These are phyloP conservation scores for Fraxinus floribunda DNA, from an alignment of 305 asterid genomes.

Conservation along the genomic window DNA sequence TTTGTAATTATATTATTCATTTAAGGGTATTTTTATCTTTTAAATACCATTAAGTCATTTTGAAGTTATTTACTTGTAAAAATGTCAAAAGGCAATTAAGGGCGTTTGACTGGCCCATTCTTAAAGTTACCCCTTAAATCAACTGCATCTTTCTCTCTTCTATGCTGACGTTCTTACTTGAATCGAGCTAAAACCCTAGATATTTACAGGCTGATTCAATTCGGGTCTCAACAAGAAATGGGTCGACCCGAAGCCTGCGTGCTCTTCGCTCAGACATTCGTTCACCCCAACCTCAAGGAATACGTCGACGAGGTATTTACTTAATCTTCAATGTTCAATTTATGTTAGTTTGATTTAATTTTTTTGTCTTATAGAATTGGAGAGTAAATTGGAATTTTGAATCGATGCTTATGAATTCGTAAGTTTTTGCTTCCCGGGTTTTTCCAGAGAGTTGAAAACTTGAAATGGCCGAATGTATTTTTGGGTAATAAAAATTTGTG, in stretches of 20 bases:
- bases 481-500: neutral
- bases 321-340: neutral
- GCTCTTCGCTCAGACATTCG: constrained; percentile 85
- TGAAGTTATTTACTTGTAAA: too few species aligned
- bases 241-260: constrained; percentile 91
- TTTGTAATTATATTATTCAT: too few species aligned
- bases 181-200: neutral
- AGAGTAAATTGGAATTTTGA: neutral
- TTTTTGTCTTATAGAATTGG: neutral
- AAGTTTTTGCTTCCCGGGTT: neutral
- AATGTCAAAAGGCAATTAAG: too few species aligned
- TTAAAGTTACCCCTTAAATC: neutral
- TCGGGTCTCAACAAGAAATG: constrained; percentile 36
- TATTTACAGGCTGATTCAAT: neutral
- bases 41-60: too few species aligned
- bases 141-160: neutral
- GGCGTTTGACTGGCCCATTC: too few species aligned
- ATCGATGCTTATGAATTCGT: neutral
- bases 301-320: constrained; percentile 83
- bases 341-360: neutral
- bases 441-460: neutral
- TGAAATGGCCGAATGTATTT: neutral
- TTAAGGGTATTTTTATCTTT: too few species aligned
- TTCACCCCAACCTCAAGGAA: constrained; percentile 69
- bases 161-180: neutral